These are phyloP conservation scores for Lentinula guzmanii DNA, from an alignment of 768 basidiomycete genomes.

Conservation along the genomic window DNA sequence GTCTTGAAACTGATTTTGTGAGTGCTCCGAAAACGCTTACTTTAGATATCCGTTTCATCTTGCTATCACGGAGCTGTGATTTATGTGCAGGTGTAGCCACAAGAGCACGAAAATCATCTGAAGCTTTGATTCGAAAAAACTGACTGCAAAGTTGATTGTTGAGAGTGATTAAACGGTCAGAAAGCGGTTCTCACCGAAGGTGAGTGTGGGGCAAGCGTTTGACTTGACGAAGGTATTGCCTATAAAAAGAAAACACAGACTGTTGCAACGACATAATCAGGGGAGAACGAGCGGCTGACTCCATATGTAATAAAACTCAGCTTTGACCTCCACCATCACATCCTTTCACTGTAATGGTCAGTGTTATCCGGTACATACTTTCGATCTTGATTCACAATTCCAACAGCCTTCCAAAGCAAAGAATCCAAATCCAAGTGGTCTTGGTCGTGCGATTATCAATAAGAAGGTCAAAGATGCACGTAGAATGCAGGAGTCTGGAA, in stretches of 20 bases:
- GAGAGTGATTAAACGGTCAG: not conserved
- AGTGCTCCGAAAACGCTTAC: conserved; percentile 22
- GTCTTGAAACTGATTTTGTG: not conserved
- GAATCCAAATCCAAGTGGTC: conserved; percentile 69
- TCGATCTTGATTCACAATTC: not conserved
- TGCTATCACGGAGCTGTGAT: conserved; percentile 25
- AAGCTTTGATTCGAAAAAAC: conserved; percentile 57
- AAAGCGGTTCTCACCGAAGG: conserved; percentile 27
- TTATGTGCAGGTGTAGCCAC: conserved; percentile 22
- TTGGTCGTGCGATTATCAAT: conserved; percentile 96
- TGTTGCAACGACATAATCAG: not conserved
- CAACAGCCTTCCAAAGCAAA: conserved; percentile 51
- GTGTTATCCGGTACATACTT: not conserved
- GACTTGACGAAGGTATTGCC: conserved; percentile 34
- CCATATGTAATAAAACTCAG: not conserved
- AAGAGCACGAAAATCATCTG: conserved; percentile 52
- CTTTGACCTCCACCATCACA: not conserved
- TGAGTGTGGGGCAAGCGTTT: conserved; percentile 35
- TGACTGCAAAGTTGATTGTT: conserved; percentile 31
- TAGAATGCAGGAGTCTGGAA: conserved; percentile 51
- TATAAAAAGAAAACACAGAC: conserved; percentile 29
- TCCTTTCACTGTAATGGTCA: not conserved
- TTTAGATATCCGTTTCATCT: conserved; percentile 45
- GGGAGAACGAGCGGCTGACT: not conserved
- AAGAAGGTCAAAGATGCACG: conserved; percentile 75